These are phyloP conservation scores for Lipomyces mesembrius DNA, from an alignment of 805 yeast species.

Conservation along the genomic window DNA sequence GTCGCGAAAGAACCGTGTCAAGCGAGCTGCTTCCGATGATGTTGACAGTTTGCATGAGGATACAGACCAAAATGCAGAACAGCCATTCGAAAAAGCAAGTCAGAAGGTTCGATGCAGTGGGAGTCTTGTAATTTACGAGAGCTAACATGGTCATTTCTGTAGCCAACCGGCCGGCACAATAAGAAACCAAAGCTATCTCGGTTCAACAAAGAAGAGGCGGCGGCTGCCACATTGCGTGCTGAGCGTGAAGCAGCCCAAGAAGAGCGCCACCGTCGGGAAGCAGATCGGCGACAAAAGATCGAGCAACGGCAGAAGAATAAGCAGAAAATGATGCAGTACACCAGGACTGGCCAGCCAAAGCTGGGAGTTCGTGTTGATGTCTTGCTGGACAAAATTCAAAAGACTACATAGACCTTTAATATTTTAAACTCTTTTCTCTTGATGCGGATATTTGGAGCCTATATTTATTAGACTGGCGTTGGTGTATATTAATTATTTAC, in stretches of 20 bases:
- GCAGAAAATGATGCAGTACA: conserved; percentile 31
- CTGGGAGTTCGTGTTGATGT: conserved; percentile 31
- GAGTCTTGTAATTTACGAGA: neutral
- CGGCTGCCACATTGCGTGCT: conserved; percentile 18
- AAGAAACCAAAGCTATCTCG: conserved; percentile 21
- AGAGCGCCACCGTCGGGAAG: conserved; percentile 14
- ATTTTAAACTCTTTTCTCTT: neutral
- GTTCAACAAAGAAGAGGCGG: conserved; percentile 24
- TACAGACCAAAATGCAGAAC: neutral
- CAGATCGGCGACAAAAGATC: conserved; percentile 19
- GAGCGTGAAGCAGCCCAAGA: conserved; percentile 17
- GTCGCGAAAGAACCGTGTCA: neutral
- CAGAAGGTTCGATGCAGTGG: neutral
- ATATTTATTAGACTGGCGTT: neutral
- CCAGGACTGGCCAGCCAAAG: conserved; percentile 33
- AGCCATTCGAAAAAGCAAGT: neutral
- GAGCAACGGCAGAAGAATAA: conserved; percentile 17
- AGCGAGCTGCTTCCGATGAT: conserved; percentile 3
- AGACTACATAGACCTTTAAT: neutral
- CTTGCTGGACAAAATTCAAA: conserved; percentile 28
- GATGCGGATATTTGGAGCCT: neutral
- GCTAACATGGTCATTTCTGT: neutral
- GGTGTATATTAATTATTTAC: neutral
- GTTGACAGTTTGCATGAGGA: neutral
- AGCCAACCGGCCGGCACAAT: neutral